phyloP scores from a whole-genome alignment of 176 grass and related monocot genomes.

The Pontederia crassipes region DNA sequence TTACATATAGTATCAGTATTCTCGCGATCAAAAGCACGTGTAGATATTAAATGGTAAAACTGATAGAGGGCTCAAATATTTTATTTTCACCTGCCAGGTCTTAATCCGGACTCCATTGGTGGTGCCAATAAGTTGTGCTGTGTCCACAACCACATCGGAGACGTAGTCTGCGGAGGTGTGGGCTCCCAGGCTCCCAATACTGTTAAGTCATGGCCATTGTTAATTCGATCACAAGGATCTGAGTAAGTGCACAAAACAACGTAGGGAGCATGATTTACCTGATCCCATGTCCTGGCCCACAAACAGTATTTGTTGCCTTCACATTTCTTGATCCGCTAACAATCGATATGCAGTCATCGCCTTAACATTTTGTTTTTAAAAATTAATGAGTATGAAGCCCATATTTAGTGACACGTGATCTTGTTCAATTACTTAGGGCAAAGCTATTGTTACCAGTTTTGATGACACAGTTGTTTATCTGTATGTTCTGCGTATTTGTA shows the following conservation, averaged over 20 bases:
- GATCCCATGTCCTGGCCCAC: conserved; percentile 44
- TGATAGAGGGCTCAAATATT: no score
- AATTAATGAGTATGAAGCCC: not conserved
- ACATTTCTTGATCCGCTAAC: conserved; percentile 21
- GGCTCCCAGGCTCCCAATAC: conserved; percentile 46
- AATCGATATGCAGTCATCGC: conserved; percentile 48
- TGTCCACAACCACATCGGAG: conserved; percentile 29
- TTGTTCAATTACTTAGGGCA: not conserved
- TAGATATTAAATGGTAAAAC: no score
- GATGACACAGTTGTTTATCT: conserved; percentile 31
- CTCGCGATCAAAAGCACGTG: no score
- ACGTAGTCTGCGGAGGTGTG: conserved; percentile 24
- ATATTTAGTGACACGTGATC: not conserved
- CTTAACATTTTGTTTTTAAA: conserved; percentile 4
- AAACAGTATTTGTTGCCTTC: conserved; percentile 16
- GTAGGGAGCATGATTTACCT: conserved; percentile 8
- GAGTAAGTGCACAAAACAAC: no score
- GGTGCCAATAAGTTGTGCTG: conserved; percentile 20
- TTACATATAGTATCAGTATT: no score
- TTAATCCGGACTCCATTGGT: conserved; percentile 60
- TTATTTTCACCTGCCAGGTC: conserved; percentile 44
- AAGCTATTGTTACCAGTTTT: conserved; percentile 18
- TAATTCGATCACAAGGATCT: no score
- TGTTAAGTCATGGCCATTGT: not conserved
- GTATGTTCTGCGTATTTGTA: conserved; percentile 17